phyloP scores from a whole-genome alignment of 2,329 filamentous ascomycete species.

The Podosphaera fusca region DNA sequence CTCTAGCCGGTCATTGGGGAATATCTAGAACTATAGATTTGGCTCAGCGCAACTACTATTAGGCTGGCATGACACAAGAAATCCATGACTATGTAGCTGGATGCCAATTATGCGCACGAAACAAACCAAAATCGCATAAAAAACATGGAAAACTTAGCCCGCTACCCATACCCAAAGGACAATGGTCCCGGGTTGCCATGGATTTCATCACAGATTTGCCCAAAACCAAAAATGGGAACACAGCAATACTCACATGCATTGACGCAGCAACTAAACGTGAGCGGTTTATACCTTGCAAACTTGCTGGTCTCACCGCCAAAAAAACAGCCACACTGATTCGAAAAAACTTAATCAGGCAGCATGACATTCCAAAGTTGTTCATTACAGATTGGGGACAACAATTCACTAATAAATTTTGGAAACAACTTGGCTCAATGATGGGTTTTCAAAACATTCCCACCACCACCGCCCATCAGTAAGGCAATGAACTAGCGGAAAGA shows the following conservation, averaged over 20 bases:
- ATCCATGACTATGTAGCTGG: not conserved
- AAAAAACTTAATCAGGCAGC: not conserved
- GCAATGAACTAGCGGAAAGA: not conserved
- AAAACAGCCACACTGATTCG: not conserved
- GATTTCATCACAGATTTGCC: constrained; percentile 1
- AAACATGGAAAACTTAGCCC: not conserved
- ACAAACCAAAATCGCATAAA: not conserved
- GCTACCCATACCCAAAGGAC: not conserved
- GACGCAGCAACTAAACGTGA: not conserved
- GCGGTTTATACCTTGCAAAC: not conserved
- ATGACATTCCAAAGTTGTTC: not conserved
- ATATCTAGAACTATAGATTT: not conserved
- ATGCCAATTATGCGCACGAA: not conserved
- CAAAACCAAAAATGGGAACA: not conserved
- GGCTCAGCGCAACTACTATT: not conserved
- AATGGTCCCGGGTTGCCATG: not conserved
- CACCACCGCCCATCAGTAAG: not conserved
- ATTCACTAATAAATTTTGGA: not conserved
- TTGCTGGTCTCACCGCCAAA: not conserved
- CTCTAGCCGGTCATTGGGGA: not conserved
- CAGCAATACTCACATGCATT: not conserved
- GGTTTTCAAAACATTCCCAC: not conserved
- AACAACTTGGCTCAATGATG: not conserved
- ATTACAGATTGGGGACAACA: not conserved
- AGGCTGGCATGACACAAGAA: not conserved